Evolutionary conservation across 2,329 filamentous ascomycete genomes (phyloP), one percentile per base, ranked within the genome.

Genomic region (Penicillium verrucosum): DNA sequence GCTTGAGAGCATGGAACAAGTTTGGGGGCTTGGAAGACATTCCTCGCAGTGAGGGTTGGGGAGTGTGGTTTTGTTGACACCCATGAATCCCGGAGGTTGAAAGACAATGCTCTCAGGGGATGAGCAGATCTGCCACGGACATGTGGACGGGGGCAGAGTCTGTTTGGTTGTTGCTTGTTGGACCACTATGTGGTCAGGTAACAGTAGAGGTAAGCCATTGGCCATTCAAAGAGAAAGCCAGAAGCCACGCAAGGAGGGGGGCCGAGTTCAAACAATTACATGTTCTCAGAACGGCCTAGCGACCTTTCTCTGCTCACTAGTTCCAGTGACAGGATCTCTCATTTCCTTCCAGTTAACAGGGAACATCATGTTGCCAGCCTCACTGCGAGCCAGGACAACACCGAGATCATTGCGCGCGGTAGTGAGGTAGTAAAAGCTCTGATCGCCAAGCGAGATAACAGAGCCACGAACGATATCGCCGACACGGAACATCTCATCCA

Each of bases 301-400:
- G 57, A 97, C 94, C 80, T 99, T 99, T 73, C 94, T 86, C 63
- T 78, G 77, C 81, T 97, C 94, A 64, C 81, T 85, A 44, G 80
- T 70, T 3, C 91, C 92, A 7, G 88, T 95, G 68, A 88, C 85
- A 0, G 87, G 85, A 78, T 97, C 93, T 69, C 85, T 84, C 78
- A 95, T 96, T 77, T 97, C 93, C 78, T 88, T 95, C 94, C 94
- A 99, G 75, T 88, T 95, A 54, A 96, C 84, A 2, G 94, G 93
- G 68, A 89, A 89, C 92, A 97, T 96, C 66, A 89, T 84, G 75
- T 95, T 93, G 1, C 92, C 92, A 2, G 83, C 84, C 72, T 96
- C 91, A 70, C 91, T 95, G 65, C 85, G 88, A 10, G 93, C 94
- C 86, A 97, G 90, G 38, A 99, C 89, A 57, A 97, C 93, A 2